A percentile compares a stretch with the other conserved stretches of the same genome.
Evolutionary conservation across 768 basidiomycete species (phyloP).

Genomic region (Termitomyces sp.): DNA sequence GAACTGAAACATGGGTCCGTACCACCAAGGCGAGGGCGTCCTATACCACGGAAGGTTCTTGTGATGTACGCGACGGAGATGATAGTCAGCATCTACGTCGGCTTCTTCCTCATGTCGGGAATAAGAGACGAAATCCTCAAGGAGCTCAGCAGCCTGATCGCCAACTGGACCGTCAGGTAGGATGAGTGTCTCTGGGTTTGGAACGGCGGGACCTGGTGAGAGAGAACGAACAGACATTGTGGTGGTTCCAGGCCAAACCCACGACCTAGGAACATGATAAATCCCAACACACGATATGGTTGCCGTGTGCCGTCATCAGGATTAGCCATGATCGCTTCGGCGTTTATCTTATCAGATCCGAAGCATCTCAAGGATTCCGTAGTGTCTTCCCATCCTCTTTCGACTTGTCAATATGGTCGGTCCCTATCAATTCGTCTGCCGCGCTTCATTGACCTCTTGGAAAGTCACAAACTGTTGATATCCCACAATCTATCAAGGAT

Average conservation of each 20-base stretch:
- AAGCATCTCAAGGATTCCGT: slow-evolving; percentile 13
- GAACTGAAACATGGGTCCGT: slow-evolving; percentile 13
- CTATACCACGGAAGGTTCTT: slow-evolving; percentile 65
- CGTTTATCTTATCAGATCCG: slow-evolving; percentile 14
- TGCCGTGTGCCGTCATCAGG: not conserved
- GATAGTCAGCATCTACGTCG: slow-evolving; percentile 19
- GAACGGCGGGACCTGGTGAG: slow-evolving; percentile 18
- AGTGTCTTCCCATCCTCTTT: not conserved
- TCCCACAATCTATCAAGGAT: slow-evolving; percentile 72
- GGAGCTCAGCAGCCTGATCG: slow-evolving; percentile 39
- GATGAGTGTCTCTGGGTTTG: slow-evolving; percentile 30
- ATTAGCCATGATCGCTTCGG: not conserved
- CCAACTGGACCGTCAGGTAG: slow-evolving; percentile 40
- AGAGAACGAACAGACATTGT: slow-evolving; percentile 8
- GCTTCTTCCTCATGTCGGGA: slow-evolving; percentile 30
- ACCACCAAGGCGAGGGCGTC: slow-evolving; percentile 72
- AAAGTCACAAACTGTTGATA: slow-evolving; percentile 78
- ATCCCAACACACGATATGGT: not conserved
- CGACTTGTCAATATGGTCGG: slow-evolving; percentile 25
- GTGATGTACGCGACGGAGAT: slow-evolving; percentile 7
- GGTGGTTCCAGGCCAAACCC: slow-evolving; percentile 1
- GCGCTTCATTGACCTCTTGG: slow-evolving; percentile 1
- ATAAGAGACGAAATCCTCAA: slow-evolving; percentile 40
- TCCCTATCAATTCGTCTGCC: slow-evolving; percentile 7
- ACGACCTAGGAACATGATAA: slow-evolving; percentile 1